Percentiles rank a stretch among this genome's conserved stretches.
phyloP scores from a whole-genome alignment of 768 basidiomycete genomes.

The Hypholoma sublateritium region DNA sequence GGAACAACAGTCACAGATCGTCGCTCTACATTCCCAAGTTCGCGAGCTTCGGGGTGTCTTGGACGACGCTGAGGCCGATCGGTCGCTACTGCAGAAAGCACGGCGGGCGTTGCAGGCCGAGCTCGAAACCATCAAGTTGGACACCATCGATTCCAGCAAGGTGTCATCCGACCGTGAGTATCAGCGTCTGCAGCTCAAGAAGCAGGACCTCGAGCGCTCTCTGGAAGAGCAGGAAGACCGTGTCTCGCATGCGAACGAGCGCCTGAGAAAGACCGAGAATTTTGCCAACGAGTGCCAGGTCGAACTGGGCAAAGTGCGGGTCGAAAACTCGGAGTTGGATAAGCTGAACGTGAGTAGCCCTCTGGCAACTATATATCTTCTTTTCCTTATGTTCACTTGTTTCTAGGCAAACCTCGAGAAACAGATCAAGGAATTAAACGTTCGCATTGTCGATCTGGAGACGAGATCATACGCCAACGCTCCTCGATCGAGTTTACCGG shows the following conservation, averaged over 20 bases:
- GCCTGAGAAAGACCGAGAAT: slow-evolving; percentile 79
- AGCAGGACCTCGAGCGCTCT: slow-evolving; percentile 77
- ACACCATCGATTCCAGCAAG: slow-evolving; percentile 67
- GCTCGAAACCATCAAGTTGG: slow-evolving; percentile 77
- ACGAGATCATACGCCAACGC: slow-evolving; percentile 70
- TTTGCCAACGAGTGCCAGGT: slow-evolving; percentile 74
- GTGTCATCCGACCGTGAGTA: slow-evolving; percentile 72
- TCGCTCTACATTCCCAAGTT: slow-evolving; percentile 82
- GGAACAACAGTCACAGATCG: slow-evolving; percentile 84
- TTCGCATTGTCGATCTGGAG: slow-evolving; percentile 73
- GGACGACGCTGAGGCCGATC: slow-evolving; percentile 84
- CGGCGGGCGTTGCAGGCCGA: slow-evolving; percentile 79
- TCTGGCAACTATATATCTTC: background rate
- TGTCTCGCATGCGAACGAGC: slow-evolving; percentile 66
- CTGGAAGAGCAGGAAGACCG: slow-evolving; percentile 79
- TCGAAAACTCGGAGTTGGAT: slow-evolving; percentile 83
- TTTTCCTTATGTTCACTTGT: background rate
- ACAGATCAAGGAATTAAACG: slow-evolving; percentile 80
- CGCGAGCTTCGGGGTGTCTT: slow-evolving; percentile 78
- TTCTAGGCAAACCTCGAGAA: slow-evolving; percentile 78
- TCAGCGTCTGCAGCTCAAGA: slow-evolving; percentile 74
- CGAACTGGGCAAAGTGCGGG: slow-evolving; percentile 71
- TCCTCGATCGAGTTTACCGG: slow-evolving; percentile 50
- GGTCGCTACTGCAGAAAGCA: slow-evolving; percentile 77
- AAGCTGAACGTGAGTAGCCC: slow-evolving; percentile 59